phyloP scores from a whole-genome alignment of 106 monocot genomes.

The Dioscorea zingiberensis region DNA sequence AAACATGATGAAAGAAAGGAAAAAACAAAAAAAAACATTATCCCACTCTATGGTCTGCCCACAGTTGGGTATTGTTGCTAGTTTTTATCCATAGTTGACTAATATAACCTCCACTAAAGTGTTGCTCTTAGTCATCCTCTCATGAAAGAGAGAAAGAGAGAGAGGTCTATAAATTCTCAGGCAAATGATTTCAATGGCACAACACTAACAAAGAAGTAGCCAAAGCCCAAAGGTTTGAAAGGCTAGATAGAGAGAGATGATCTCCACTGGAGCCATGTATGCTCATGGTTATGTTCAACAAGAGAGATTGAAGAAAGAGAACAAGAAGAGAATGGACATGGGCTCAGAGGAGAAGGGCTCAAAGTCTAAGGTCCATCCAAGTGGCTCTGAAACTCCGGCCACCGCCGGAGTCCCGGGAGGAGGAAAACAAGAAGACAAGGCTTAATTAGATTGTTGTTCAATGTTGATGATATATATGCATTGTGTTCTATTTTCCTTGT shows the following conservation, averaged over 20 bases:
- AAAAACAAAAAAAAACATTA: background rate
- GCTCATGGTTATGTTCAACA: background rate
- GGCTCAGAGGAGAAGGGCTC: background rate
- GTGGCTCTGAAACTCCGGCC: background rate
- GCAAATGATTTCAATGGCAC: too few relatives aligned
- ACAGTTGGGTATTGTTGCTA: background rate
- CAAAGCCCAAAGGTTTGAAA: background rate
- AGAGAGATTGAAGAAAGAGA: background rate
- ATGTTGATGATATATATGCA: too few relatives aligned
- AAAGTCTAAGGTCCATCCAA: background rate
- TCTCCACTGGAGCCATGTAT: background rate
- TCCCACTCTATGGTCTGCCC: background rate
- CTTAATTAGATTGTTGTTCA: too few relatives aligned
- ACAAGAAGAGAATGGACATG: background rate
- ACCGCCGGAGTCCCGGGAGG: background rate
- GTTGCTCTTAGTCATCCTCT: background rate
- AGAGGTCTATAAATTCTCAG: background rate
- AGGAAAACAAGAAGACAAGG: too few relatives aligned
- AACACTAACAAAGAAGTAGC: too few relatives aligned
- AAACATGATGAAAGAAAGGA: background rate
- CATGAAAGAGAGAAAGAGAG: background rate
- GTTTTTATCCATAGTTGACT: background rate
- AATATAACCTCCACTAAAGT: background rate
- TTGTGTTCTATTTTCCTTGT: too few relatives aligned
- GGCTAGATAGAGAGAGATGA: background rate